Percentiles rank a stretch among this genome's conserved stretches.
phyloP scores from a whole-genome alignment of 805 yeast genomes.

The Metschnikowia corniflorae region DNA sequence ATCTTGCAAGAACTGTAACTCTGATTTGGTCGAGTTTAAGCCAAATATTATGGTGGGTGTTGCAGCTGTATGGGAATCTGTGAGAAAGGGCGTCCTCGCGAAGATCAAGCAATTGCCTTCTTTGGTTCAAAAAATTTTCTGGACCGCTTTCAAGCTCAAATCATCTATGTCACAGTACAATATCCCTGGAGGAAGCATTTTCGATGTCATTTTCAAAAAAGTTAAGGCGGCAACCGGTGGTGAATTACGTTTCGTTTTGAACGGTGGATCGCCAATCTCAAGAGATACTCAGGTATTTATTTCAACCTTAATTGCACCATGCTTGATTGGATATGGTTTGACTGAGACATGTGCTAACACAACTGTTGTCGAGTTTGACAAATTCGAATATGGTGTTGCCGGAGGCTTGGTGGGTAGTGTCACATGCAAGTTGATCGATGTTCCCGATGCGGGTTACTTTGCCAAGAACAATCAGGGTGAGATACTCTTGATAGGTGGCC shows the following conservation, averaged over 20 bases:
- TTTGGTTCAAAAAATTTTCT: constrained; percentile 73
- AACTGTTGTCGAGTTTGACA: constrained; percentile 59
- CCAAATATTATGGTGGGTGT: constrained; percentile 98
- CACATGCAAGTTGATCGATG: constrained; percentile 87
- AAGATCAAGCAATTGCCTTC: constrained; percentile 68
- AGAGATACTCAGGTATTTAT: constrained; percentile 78
- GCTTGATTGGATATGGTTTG: constrained; percentile 93
- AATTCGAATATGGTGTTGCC: constrained; percentile 69
- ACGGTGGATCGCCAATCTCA: constrained; percentile 93
- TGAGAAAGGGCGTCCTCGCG: constrained; percentile 84
- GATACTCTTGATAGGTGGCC: constrained; percentile 70
- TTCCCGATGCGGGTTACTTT: constrained; percentile 83
- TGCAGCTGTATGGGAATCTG: constrained; percentile 96
- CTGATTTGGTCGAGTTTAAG: constrained; percentile 81
- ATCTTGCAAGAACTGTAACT: constrained; percentile 78
- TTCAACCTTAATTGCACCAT: constrained; percentile 70
- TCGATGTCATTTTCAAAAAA: constrained; percentile 82
- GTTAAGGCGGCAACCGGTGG: constrained; percentile 96
- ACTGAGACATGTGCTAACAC: constrained; percentile 95
- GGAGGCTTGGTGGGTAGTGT: constrained; percentile 83
- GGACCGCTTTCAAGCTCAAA: constrained; percentile 84
- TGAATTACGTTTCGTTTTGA: constrained; percentile 61
- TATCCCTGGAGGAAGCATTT: constrained; percentile 68
- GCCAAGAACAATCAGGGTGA: constrained; percentile 95
- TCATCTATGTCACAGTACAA: constrained; percentile 55